Conservation (phyloP, 2,329 filamentous ascomycete genomes). For the Aotearoamyces nothofagi region DNA sequence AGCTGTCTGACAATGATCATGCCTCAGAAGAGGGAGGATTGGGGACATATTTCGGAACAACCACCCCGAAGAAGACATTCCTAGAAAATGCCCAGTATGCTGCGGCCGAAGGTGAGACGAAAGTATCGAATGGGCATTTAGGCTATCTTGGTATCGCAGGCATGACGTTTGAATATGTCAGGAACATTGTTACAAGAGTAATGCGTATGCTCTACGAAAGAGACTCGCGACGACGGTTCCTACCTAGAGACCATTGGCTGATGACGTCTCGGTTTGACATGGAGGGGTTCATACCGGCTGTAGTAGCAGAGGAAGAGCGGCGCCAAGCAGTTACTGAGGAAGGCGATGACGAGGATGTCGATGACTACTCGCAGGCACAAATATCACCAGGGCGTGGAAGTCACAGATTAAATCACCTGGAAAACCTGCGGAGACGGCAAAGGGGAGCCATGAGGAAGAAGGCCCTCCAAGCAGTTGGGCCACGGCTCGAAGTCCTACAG, state of each 20-base stretch:
- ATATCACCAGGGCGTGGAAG: conserved; percentile 30
- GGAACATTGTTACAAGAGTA: conserved; percentile 63
- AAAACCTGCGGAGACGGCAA: conserved; percentile 47
- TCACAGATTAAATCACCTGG: conserved; percentile 43
- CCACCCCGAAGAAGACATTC: conserved; percentile 3
- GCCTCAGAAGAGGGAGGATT: conserved; percentile 24
- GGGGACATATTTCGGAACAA: conserved; percentile 27
- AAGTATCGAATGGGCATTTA: conserved; percentile 4
- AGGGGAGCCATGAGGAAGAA: conserved; percentile 53
- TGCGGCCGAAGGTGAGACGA: neutral
- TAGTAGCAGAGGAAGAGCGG: conserved; percentile 76
- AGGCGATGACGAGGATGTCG: conserved; percentile 38
- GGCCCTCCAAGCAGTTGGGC: conserved; percentile 64
- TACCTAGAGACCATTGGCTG: conserved; percentile 78
- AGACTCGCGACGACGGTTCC: conserved; percentile 75
- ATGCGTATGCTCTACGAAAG: conserved; percentile 84
- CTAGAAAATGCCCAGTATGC: neutral
- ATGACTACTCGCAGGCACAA: conserved; percentile 17
- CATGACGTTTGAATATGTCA: conserved; percentile 64
- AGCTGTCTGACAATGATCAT: conserved; percentile 33
- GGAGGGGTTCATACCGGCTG: conserved; percentile 71
- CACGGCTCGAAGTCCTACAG: conserved; percentile 76
- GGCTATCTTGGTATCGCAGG: conserved; percentile 46
- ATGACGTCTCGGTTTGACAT: conserved; percentile 85
- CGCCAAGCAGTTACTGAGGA: conserved; percentile 52